Evolutionary conservation across 805 yeast species (phyloP).

Genomic region (Pichia cephalocereana): DNA sequence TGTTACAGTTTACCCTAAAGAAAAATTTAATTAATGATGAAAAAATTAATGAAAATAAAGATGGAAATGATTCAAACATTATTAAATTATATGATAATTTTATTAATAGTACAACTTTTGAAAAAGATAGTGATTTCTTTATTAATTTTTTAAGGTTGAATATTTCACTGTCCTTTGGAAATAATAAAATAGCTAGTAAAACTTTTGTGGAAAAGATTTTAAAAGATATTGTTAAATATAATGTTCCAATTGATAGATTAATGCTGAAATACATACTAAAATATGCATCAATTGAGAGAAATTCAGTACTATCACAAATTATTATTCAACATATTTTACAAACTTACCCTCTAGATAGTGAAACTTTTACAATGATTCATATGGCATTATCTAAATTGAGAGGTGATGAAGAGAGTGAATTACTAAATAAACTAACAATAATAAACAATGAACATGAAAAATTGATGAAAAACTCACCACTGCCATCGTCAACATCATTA

Average conservation of each 20-base stretch:
- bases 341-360: slow-evolving; percentile 2
- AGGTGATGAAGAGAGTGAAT: not conserved
- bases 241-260: slow-evolving; percentile 3
- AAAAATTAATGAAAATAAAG: not conserved
- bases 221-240: not conserved
- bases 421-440: not conserved
- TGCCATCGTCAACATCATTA: not conserved
- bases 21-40: not conserved
- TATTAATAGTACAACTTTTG: not conserved
- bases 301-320: not conserved
- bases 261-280: slow-evolving; percentile 6
- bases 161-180: slow-evolving; percentile 1
- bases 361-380: slow-evolving; percentile 1
- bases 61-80: not conserved
- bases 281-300: not conserved
- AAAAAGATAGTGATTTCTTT: slow-evolving; percentile 4
- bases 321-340: not conserved
- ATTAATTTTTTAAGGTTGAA: slow-evolving; percentile 2
- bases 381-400: not conserved
- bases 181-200: not conserved
- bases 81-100: slow-evolving; percentile 3
- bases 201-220: slow-evolving; percentile 3
- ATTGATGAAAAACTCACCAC: not conserved
- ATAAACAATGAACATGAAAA: not conserved
- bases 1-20: slow-evolving; percentile 5